Base-by-base conservation (phyloP, 805 yeast species). In the Yarrowia keelungensis region DNA sequence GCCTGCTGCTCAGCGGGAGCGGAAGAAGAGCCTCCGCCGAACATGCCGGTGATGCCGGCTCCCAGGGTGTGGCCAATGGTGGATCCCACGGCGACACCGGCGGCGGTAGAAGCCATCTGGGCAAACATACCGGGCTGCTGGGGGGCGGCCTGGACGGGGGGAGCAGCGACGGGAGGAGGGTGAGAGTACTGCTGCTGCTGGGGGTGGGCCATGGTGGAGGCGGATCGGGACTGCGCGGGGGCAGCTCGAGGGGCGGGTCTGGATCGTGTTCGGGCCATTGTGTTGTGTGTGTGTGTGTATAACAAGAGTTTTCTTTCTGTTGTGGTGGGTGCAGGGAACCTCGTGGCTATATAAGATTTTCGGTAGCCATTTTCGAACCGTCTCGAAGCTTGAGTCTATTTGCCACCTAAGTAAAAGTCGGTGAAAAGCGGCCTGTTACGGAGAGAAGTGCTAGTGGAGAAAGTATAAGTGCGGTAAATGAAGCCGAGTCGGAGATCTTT, bases 61-160 rank as follows among this genome's bases (percentile, higher is more conserved):
- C 98, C 98, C 70, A 94, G 74, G 49, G 98, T 92, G 84, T 95
- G 99, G 71, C 99, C 99, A 68, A 94, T 88, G 71, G 98, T 89
- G 66, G 97, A 91, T 75, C 99, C 99, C 69, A 95, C 98, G 68
- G 98, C 99, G 54, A 95, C 99, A 88, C 99, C 99, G 62, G 98
- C 99, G 69, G 99, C 99, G 61, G 99, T 95, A 59, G 97, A 84
- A 47, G 98, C 98, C 99, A 95, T 95, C 82, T 95, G 97, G 70
- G 94, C 90, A 76, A 94, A 93, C 78, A 94, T 75, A 75, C 98
- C 98, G 59, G 98, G 98, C 75, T 77, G 79, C 70, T 75, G 79
- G 61, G 73, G 78, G 69, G 75, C 79, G 50, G 76, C 85, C 35
- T 73, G 83, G 69, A 80, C 79, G 70, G 86, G 86, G 59, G 89